Conservation (phyloP, 805 yeast genomes). For the Teunomyces tritomae region DNA sequence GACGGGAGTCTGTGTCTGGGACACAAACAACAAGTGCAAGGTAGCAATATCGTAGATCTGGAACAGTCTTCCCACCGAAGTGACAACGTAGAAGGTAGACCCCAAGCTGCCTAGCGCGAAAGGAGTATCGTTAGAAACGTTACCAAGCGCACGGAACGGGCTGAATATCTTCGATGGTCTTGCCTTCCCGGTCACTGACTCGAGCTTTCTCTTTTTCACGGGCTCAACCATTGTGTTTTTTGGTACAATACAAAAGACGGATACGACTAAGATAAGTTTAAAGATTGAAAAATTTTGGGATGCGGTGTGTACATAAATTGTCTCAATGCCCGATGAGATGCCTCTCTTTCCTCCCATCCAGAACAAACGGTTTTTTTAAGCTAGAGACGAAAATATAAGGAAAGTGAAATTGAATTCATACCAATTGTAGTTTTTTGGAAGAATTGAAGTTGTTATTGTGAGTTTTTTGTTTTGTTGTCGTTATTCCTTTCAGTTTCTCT, state of each 20-base stretch:
- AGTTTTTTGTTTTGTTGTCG: no score
- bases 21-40: slow-evolving; percentile 79
- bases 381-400: not conserved
- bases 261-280: not conserved
- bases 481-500: not conserved
- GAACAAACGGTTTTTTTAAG: no score
- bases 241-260: not conserved
- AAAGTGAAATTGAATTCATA: not conserved
- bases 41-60: slow-evolving; percentile 93
- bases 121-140: slow-evolving; percentile 83
- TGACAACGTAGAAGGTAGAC: slow-evolving; percentile 78
- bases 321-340: slow-evolving; percentile 1
- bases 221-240: slow-evolving; percentile 18
- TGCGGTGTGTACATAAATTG: not conserved
- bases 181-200: slow-evolving; percentile 3
- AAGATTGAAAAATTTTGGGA: not conserved
- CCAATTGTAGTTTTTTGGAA: not conserved
- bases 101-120: slow-evolving; percentile 89
- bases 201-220: slow-evolving; percentile 26
- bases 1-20: slow-evolving; percentile 70
- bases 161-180: slow-evolving; percentile 56
- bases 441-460: no score
- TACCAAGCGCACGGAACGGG: slow-evolving; percentile 84
- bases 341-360: no score
- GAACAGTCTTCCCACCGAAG: slow-evolving; percentile 85